These are phyloP conservation scores for Aspergillus carbonarius DNA, from an alignment of 2,329 filamentous ascomycete genomes.

Conservation along the genomic window DNA sequence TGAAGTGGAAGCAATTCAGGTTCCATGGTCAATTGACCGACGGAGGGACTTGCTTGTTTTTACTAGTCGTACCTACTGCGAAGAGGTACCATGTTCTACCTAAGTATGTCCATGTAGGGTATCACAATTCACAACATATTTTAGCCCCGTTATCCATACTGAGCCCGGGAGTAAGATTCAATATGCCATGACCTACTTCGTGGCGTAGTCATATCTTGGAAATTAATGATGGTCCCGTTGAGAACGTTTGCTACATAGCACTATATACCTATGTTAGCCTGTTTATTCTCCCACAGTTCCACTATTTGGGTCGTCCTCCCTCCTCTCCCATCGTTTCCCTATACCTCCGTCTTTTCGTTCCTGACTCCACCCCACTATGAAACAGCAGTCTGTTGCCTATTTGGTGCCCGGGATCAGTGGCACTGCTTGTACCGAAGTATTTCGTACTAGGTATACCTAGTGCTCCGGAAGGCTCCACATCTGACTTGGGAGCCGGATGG, in stretches of 20 bases:
- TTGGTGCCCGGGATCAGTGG: neutral
- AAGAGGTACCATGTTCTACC: too few relatives aligned
- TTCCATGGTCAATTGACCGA: neutral
- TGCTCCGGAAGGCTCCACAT: neutral
- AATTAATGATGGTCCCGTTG: too few relatives aligned
- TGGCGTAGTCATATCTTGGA: too few relatives aligned
- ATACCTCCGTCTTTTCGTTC: neutral
- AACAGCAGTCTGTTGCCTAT: neutral
- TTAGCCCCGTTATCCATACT: too few relatives aligned
- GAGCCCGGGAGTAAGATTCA: too few relatives aligned
- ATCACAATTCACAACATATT: too few relatives aligned
- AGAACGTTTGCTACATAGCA: too few relatives aligned
- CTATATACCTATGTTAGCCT: neutral
- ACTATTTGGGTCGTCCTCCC: neutral
- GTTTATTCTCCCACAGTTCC: neutral
- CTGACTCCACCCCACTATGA: neutral
- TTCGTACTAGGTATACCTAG: neutral
- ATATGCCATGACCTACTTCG: too few relatives aligned
- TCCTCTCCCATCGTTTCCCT: neutral
- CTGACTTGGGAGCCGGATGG: slow-evolving; percentile 15
- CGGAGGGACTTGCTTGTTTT: too few relatives aligned
- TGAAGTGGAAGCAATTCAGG: neutral
- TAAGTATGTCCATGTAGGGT: too few relatives aligned
- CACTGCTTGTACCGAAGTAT: neutral
- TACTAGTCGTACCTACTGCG: too few relatives aligned